Conservation (phyloP, 495 filamentous ascomycete genomes). For the Cladorrhinum samala region DNA sequence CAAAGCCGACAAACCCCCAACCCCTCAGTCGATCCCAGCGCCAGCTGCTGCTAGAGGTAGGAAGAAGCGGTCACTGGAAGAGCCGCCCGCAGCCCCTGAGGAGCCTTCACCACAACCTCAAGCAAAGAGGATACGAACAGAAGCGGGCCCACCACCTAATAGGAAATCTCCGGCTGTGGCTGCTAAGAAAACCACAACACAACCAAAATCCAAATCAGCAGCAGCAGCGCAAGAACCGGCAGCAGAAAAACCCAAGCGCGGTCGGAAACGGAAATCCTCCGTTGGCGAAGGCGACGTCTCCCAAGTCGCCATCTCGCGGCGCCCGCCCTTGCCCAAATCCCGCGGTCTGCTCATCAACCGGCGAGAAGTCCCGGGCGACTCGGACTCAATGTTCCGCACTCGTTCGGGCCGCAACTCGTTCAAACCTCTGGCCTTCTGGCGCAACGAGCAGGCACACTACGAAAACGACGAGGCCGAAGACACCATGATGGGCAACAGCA, state of each 20-base stretch:
- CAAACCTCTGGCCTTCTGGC: slow-evolving; percentile 81
- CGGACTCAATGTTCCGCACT: slow-evolving; percentile 45
- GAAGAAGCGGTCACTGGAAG: slow-evolving; percentile 21
- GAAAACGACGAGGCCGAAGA: slow-evolving; percentile 46
- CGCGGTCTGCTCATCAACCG: slow-evolving; percentile 67
- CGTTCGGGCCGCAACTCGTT: slow-evolving; percentile 52
- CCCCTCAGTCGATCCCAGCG: not conserved
- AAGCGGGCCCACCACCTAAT: not conserved
- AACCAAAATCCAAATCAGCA: slow-evolving; percentile 5
- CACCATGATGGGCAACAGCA: slow-evolving; percentile 15
- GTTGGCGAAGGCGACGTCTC: slow-evolving; percentile 34
- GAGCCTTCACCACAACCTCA: slow-evolving; percentile 11
- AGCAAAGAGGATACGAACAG: slow-evolving; percentile 21
- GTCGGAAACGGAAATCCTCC: slow-evolving; percentile 37
- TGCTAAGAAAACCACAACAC: not conserved
- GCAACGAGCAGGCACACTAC: slow-evolving; percentile 70
- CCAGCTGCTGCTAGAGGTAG: slow-evolving; percentile 5
- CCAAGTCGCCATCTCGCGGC: slow-evolving; percentile 33
- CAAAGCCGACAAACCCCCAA: slow-evolving; percentile 15
- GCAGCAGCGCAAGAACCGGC: slow-evolving; percentile 17
- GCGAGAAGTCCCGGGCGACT: slow-evolving; percentile 52
- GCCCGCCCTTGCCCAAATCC: slow-evolving; percentile 48
- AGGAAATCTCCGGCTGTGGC: not conserved
- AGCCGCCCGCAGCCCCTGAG: slow-evolving; percentile 7
- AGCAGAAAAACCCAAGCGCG: slow-evolving; percentile 23